Conservation (phyloP, 1,284 basidiomycete genomes). For the Austropuccinia psidii region DNA sequence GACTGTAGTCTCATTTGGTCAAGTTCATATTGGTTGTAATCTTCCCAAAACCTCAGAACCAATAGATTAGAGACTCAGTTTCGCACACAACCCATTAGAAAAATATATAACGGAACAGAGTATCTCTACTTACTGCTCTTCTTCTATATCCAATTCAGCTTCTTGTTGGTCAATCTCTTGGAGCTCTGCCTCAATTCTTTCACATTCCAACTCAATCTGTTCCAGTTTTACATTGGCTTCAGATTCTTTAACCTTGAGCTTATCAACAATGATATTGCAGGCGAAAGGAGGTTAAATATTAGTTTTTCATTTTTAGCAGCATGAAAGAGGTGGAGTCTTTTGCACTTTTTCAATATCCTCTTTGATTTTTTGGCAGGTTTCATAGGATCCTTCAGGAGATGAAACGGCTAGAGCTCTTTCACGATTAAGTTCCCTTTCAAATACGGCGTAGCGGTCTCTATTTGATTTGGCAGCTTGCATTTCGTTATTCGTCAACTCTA, state of each 20-base stretch:
- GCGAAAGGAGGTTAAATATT: slow-evolving; percentile 26
- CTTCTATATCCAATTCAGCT: slow-evolving; percentile 63
- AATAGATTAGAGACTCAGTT: neutral
- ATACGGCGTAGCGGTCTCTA: slow-evolving; percentile 82
- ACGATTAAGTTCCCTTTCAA: slow-evolving; percentile 73
- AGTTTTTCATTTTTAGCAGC: slow-evolving; percentile 37
- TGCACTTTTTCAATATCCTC: slow-evolving; percentile 56
- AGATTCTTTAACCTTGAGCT: slow-evolving; percentile 44
- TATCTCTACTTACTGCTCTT: slow-evolving; percentile 60
- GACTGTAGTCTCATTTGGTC: slow-evolving; percentile 60
- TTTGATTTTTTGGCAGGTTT: slow-evolving; percentile 47
- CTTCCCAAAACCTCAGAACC: slow-evolving; percentile 66
- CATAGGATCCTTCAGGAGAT: neutral
- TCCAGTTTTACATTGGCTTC: slow-evolving; percentile 64
- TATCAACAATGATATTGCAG: too few species aligned
- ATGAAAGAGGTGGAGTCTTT: neutral
- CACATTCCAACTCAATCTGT: slow-evolving; percentile 64
- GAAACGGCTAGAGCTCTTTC: neutral
- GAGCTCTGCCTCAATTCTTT: slow-evolving; percentile 66
- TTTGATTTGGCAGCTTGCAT: slow-evolving; percentile 85
- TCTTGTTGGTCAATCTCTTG: slow-evolving; percentile 65
- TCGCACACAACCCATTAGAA: neutral
- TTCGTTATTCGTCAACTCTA: slow-evolving; percentile 67
- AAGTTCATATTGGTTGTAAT: slow-evolving; percentile 64
- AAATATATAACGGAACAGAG: neutral